phyloP scores from a whole-genome alignment of 495 filamentous ascomycete genomes.

The Friedmanniomyces simplex region DNA sequence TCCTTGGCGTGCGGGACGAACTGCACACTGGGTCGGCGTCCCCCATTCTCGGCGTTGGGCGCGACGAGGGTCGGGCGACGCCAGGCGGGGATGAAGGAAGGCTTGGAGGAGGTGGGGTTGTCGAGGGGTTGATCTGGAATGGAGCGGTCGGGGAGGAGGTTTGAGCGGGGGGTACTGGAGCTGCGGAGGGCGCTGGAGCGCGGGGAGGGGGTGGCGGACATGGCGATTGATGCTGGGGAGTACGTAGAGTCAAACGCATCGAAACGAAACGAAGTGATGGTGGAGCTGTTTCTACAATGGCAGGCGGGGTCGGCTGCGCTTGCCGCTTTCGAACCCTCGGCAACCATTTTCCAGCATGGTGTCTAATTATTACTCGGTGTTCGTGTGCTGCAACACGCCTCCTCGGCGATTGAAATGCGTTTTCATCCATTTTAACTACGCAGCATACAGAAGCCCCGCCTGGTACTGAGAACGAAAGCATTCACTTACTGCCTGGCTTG shows the following conservation, averaged over 20 bases:
- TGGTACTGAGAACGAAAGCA: too few species aligned
- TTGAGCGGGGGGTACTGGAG: not conserved
- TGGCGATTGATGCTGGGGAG: not conserved
- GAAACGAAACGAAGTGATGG: too few species aligned
- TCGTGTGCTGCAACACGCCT: too few species aligned
- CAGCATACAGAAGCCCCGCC: too few species aligned
- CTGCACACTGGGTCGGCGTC: constrained; percentile 16
- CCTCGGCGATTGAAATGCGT: too few species aligned
- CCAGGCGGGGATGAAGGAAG: constrained; percentile 21
- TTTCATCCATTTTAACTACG: too few species aligned
- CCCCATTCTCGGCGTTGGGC: not conserved
- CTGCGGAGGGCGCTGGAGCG: not conserved
- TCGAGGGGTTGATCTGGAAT: constrained; percentile 10
- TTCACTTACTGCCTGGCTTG: too few species aligned
- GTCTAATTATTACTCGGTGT: too few species aligned
- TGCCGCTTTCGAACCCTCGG: too few species aligned
- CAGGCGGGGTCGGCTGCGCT: too few species aligned
- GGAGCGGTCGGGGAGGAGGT: constrained; percentile 12
- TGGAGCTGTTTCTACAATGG: too few species aligned
- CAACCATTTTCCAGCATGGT: too few species aligned
- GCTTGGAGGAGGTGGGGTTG: not conserved
- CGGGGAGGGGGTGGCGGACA: not conserved
- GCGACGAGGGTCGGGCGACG: constrained; percentile 11
- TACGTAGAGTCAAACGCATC: not conserved
- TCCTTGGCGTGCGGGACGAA: constrained; percentile 14